These are phyloP conservation scores for Blastobotrys proliferans DNA, from an alignment of 1,139 yeast genomes.

Conservation along the genomic window DNA sequence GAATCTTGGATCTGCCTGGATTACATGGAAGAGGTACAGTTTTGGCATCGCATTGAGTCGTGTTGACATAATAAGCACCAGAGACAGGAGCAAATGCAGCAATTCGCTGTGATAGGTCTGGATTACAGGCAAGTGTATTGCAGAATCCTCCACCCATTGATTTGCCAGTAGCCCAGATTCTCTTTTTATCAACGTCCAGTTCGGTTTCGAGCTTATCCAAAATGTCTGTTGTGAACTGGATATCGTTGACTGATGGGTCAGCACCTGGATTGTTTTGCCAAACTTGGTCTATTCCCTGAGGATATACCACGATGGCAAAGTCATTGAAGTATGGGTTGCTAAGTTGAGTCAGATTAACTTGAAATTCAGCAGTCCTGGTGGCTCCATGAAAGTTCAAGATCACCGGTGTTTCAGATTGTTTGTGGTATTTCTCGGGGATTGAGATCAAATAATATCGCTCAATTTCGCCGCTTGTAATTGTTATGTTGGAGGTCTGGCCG, in stretches of 20 bases:
- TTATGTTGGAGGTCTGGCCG: not conserved
- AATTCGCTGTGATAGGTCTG: not conserved
- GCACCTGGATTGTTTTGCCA: slow-evolving; percentile 1
- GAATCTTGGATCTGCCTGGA: not conserved
- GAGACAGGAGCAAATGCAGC: slow-evolving; percentile 3
- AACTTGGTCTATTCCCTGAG: not conserved
- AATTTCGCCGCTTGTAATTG: not conserved
- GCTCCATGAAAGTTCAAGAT: not conserved
- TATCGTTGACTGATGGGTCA: not conserved
- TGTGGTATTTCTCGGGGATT: not conserved
- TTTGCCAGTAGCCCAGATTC: slow-evolving; percentile 2
- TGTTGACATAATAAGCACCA: not conserved
- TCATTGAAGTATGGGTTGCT: not conserved
- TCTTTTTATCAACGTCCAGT: not conserved
- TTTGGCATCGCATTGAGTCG: not conserved
- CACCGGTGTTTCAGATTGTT: not conserved
- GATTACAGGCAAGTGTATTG: not conserved
- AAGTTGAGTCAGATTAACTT: not conserved
- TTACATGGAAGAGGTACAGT: not conserved
- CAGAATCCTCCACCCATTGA: not conserved
- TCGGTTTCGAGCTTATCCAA: not conserved
- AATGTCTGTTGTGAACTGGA: not conserved
- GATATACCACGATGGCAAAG: not conserved
- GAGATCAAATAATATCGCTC: not conserved
- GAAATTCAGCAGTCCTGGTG: not conserved